A percentile compares a stretch with the other conserved stretches of the same genome.
These are phyloP conservation scores for Colletotrichum costaricense DNA, from an alignment of 2,329 filamentous ascomycete genomes.

Conservation along the genomic window DNA sequence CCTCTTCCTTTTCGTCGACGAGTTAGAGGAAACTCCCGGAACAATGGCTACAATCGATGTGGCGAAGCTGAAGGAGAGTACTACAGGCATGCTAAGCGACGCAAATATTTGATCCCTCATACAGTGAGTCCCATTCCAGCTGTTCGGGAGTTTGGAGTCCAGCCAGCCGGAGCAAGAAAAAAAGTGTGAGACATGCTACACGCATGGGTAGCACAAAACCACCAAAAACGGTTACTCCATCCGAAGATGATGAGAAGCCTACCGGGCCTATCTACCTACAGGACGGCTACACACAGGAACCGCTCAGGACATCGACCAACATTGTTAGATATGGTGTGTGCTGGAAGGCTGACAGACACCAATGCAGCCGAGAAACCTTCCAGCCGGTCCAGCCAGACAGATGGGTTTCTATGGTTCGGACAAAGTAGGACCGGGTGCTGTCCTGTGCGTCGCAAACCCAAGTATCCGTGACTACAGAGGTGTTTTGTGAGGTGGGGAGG, in stretches of 20 bases:
- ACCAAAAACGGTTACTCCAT: slow-evolving; percentile 26
- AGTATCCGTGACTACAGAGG: background rate
- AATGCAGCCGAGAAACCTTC: slow-evolving; percentile 18
- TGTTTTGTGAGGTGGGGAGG: background rate
- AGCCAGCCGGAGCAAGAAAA: slow-evolving; percentile 6
- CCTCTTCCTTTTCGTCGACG: background rate
- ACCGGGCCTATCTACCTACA: background rate
- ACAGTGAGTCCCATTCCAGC: background rate
- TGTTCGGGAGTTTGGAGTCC: background rate
- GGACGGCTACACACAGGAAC: slow-evolving; percentile 24
- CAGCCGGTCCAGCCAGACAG: slow-evolving; percentile 4
- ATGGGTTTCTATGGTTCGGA: slow-evolving; percentile 25
- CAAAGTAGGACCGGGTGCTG: slow-evolving; percentile 26
- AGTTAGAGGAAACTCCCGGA: background rate
- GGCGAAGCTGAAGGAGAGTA: background rate
- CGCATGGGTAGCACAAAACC: slow-evolving; percentile 5
- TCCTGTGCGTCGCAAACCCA: slow-evolving; percentile 22
- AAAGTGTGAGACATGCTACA: slow-evolving; percentile 22
- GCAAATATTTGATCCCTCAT: background rate
- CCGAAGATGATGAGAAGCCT: slow-evolving; percentile 9
- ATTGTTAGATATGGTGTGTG: background rate
- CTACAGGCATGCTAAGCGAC: background rate
- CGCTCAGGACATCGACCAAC: background rate
- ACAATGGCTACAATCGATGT: background rate
- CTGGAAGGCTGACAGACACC: slow-evolving; percentile 4